Percentiles rank a stretch among this genome's conserved stretches.
Conservation (phyloP, 495 filamentous ascomycete species). For the Talaromyces wortmannii region DNA sequence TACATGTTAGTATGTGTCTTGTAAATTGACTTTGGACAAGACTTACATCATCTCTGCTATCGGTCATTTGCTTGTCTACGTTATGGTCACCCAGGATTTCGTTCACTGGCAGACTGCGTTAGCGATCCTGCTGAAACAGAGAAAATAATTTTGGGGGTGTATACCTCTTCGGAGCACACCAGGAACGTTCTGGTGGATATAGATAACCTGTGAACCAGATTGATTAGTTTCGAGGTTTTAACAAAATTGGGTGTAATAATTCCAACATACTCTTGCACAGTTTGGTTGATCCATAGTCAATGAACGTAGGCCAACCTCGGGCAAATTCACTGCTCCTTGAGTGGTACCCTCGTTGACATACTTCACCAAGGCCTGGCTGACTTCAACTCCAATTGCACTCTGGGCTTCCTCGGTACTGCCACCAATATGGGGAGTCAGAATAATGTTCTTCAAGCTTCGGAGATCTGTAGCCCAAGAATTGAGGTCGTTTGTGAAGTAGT, state of each 20-base stretch:
- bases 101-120: constrained; percentile 54
- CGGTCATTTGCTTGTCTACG: constrained; percentile 96
- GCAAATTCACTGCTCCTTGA: constrained; percentile 88
- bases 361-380: constrained; percentile 74
- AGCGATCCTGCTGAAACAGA: neutral
- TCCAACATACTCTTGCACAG: constrained; percentile 62
- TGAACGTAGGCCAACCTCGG: constrained; percentile 82
- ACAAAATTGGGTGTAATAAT: neutral
- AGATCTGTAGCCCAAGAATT: constrained; percentile 86
- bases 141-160: constrained; percentile 3
- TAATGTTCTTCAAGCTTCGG: constrained; percentile 79
- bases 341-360: constrained; percentile 94
- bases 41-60: constrained; percentile 81
- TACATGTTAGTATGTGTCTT: constrained; percentile 7
- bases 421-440: constrained; percentile 93
- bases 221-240: neutral
- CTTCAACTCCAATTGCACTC: constrained; percentile 91
- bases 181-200: constrained; percentile 92
- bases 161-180: constrained; percentile 81
- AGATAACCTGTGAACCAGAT: constrained; percentile 56
- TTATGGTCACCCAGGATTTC: constrained; percentile 91
- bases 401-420: constrained; percentile 98
- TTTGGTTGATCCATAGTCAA: constrained; percentile 82
- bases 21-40: neutral
- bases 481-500: constrained; percentile 84